Conservation (phyloP, 768 basidiomycete genomes). For the Coprinopsis cinerea region DNA sequence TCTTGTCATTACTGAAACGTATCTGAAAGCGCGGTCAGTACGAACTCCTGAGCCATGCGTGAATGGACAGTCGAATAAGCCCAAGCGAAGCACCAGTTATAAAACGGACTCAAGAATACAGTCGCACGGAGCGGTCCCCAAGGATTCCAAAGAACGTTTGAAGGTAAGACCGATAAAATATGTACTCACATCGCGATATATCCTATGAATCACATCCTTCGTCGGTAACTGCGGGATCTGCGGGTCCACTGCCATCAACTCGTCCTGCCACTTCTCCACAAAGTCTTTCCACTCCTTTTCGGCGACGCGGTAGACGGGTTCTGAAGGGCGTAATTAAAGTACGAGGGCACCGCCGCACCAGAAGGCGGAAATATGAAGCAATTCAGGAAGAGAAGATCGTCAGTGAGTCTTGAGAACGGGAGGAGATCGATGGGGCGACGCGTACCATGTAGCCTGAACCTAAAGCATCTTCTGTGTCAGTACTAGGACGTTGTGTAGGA, state of each 20-base stretch:
- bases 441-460: slow-evolving; percentile 80
- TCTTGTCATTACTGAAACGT: slow-evolving; percentile 91
- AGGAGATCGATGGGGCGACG: background rate
- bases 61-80: too few relatives aligned
- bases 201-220: slow-evolving; percentile 88
- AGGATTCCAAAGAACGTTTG: background rate
- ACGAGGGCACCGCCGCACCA: too few relatives aligned
- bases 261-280: slow-evolving; percentile 61
- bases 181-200: slow-evolving; percentile 82
- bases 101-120: background rate
- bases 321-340: slow-evolving; percentile 30
- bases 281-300: slow-evolving; percentile 91
- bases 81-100: background rate
- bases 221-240: slow-evolving; percentile 86
- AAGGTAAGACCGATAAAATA: background rate
- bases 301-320: slow-evolving; percentile 73
- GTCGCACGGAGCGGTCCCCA: background rate
- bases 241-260: slow-evolving; percentile 66
- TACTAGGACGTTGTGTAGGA: background rate
- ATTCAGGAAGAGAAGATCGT: background rate
- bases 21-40: slow-evolving; percentile 37
- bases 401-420: background rate
- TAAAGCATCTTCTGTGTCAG: slow-evolving; percentile 20
- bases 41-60: background rate
- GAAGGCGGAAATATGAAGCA: background rate